A percentile compares a stretch with the other conserved stretches of the same genome.
Evolutionary conservation across 805 yeast genomes (phyloP).

Genomic region (Candida odintsovae): DNA sequence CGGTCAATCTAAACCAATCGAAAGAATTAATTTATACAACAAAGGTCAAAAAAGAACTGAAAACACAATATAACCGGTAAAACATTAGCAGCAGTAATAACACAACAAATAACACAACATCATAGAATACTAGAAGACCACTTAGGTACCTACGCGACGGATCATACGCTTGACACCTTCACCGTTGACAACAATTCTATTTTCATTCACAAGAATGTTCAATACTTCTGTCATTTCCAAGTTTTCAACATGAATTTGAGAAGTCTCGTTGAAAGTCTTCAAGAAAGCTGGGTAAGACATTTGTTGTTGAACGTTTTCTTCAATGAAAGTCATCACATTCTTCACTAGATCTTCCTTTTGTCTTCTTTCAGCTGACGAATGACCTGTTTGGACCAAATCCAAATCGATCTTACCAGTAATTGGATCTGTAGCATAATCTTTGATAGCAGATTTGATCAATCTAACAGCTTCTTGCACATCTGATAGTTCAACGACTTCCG

Average conservation of each 20-base stretch:
- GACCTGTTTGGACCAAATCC: constrained; percentile 96
- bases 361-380: constrained; percentile 79
- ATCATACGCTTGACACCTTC: constrained; percentile 66
- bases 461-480: constrained; percentile 95
- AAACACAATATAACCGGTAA: neutral
- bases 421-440: constrained; percentile 98
- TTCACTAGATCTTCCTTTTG: constrained; percentile 66
- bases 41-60: neutral
- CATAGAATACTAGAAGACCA: no score
- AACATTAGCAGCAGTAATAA: neutral
- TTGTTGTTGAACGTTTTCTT: constrained; percentile 37
- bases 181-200: constrained; percentile 61
- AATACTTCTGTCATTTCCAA: constrained; percentile 64
- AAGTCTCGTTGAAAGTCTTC: constrained; percentile 58
- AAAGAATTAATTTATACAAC: neutral
- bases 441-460: constrained; percentile 86
- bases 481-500: constrained; percentile 58
- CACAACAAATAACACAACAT: neutral
- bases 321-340: constrained; percentile 51
- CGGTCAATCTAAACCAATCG: neutral
- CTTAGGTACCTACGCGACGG: constrained; percentile 9
- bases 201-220: constrained; percentile 65
- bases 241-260: constrained; percentile 61
- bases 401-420: constrained; percentile 93
- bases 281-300: constrained; percentile 56